Base-by-base conservation (phyloP, 306 rosid species). In the Trichosanthes cucumerina region DNA sequence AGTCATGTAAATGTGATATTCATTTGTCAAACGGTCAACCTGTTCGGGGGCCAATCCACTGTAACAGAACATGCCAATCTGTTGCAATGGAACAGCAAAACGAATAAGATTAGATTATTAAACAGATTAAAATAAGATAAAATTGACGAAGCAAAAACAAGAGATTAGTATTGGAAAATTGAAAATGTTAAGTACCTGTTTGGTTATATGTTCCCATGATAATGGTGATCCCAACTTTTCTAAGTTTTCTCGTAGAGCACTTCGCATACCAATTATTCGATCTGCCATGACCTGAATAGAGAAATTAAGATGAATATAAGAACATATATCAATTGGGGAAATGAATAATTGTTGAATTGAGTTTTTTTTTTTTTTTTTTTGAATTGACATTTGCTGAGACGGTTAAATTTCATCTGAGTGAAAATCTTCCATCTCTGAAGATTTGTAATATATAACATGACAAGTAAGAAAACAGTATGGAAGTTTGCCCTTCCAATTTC, bases 11-110 rank as follows among this genome's bases (percentile, higher is more conserved):
- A 92, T 92, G 82, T 92, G 97, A 84, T 89, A 89, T 76, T 95
- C 92, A 16, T 47, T 88, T 13, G 93, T 92, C 93, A 95, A 83
- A 65, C 89, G 92, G 82, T 95, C 98, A 44, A 95, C 97, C 82
- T 95, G 96, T 80, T 92, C 96, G 1, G 97, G 97, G 18, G 97
- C 87, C 93, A 95, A 14, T 59, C 98, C 97, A 78, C 96, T 95
- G 72, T 84, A 95, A 86, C 97, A 95, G 87, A 95, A 91, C 98
- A 95, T 95, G 60, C 97, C 98, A 80, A 95, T 91, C 97, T 92
- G 92, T 84, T 85, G 47, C 72, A 47, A 69, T 28, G 36, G 18
- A 71, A 81, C 24, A 74, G 16, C 41, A 72, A 78, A 78, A 4
- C 24, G 49, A 26, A 63, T 9, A 62, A 11, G 43, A 4, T 9